phyloP scores from a whole-genome alignment of 2,329 filamentous ascomycete species.

The Purpureocillium takamizusanense region DNA sequence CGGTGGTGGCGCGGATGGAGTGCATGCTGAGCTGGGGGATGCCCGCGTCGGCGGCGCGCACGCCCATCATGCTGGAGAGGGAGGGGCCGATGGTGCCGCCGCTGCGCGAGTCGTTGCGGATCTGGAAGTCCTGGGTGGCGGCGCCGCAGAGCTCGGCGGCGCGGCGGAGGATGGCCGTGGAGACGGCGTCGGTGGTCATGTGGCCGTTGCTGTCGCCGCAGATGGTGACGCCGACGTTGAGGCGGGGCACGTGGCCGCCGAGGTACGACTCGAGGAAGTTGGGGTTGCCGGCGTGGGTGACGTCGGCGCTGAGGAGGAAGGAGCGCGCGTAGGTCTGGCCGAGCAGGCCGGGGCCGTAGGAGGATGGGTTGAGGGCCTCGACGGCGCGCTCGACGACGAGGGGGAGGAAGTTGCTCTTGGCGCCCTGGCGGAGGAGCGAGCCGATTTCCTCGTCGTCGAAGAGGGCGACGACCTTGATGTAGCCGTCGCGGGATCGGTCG shows the following conservation, averaged over 20 bases:
- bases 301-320: constrained; percentile 87
- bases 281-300: constrained; percentile 88
- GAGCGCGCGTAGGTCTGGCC: constrained; percentile 83
- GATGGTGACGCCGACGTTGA: constrained; percentile 81
- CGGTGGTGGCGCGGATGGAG: constrained; percentile 80
- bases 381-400: constrained; percentile 72
- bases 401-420: constrained; percentile 80
- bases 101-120: constrained; percentile 80
- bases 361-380: constrained; percentile 51
- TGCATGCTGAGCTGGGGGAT: constrained; percentile 94
- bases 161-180: constrained; percentile 68
- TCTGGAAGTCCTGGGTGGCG: constrained; percentile 82
- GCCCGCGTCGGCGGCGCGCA: constrained; percentile 77
- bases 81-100: constrained; percentile 95
- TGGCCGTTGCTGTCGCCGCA: constrained; percentile 82
- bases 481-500: too few relatives aligned
- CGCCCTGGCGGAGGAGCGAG: constrained; percentile 81
- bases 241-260: constrained; percentile 71
- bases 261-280: constrained; percentile 85
- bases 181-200: constrained; percentile 90
- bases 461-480: constrained; percentile 83
- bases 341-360: constrained; percentile 52
- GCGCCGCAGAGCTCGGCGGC: constrained; percentile 66
- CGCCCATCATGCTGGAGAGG: constrained; percentile 71
- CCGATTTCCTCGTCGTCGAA: constrained; percentile 98